Conservation (phyloP, 2,329 filamentous ascomycete species). For the Microdochium paspali region DNA sequence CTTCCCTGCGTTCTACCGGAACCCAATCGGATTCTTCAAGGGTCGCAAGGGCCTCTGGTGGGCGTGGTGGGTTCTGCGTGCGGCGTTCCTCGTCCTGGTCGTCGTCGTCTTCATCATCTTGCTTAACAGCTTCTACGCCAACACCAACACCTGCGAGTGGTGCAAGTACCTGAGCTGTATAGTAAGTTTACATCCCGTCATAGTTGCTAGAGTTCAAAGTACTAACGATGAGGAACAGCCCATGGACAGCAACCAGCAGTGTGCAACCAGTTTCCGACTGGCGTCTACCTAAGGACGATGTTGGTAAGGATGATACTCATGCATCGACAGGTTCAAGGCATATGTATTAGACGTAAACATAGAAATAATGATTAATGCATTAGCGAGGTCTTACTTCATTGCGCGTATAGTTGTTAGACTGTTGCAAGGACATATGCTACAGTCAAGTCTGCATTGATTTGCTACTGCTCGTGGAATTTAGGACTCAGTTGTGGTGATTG, state of each 20-base stretch:
- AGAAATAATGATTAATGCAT: no score
- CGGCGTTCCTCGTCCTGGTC: slow-evolving; percentile 67
- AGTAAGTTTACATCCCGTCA: slow-evolving; percentile 44
- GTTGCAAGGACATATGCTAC: no score
- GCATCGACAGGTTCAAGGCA: no score
- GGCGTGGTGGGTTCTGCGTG: slow-evolving; percentile 90
- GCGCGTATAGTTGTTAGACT: no score
- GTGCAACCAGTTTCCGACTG: neutral
- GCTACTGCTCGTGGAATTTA: no score
- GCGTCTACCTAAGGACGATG: no score
- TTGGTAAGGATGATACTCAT: no score
- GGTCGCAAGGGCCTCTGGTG: slow-evolving; percentile 91
- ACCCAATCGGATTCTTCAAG: slow-evolving; percentile 74
- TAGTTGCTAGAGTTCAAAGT: neutral
- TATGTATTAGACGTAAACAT: no score
- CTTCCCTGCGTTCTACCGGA: slow-evolving; percentile 47
- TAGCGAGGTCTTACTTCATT: no score
- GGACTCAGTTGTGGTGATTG: no score
- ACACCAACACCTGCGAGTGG: slow-evolving; percentile 71
- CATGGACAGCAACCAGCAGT: neutral
- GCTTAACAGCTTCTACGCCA: slow-evolving; percentile 83
- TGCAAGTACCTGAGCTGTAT: slow-evolving; percentile 93
- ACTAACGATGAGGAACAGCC: neutral
- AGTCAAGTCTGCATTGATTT: no score
- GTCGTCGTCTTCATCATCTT: slow-evolving; percentile 80